Evolutionary conservation across 257 asterid genomes (phyloP).

Genomic region (Solanum acaule): DNA sequence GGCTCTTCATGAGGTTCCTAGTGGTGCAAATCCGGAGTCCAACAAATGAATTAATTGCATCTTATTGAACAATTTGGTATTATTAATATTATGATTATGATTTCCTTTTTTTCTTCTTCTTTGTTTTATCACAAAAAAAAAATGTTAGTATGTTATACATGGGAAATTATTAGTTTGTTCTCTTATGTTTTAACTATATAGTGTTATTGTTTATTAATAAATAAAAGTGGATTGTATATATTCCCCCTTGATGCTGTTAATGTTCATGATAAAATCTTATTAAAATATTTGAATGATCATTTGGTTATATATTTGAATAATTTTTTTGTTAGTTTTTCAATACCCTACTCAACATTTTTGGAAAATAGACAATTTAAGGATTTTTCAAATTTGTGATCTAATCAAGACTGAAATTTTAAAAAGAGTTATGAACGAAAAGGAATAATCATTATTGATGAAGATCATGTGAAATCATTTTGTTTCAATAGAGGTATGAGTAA

Average conservation of each 20-base stretch:
- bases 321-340: background rate
- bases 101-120: background rate
- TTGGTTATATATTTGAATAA: background rate
- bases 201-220: background rate
- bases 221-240: background rate
- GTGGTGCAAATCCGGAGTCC: conserved; percentile 87
- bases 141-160: background rate
- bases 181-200: background rate
- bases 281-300: background rate
- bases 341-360: background rate
- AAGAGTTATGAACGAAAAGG: background rate
- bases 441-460: background rate
- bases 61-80: background rate
- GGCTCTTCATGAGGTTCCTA: conserved; percentile 78
- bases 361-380: background rate
- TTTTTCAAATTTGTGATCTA: background rate
- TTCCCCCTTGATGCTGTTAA: background rate
- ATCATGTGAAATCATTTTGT: background rate
- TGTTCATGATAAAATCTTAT: background rate
- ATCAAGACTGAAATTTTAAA: background rate
- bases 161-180: background rate
- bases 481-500: background rate
- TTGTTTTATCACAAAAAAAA: background rate
- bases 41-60: conserved; percentile 23
- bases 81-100: background rate